Conservation (phyloP, 768 basidiomycete genomes). For the Boletus fagicola region DNA sequence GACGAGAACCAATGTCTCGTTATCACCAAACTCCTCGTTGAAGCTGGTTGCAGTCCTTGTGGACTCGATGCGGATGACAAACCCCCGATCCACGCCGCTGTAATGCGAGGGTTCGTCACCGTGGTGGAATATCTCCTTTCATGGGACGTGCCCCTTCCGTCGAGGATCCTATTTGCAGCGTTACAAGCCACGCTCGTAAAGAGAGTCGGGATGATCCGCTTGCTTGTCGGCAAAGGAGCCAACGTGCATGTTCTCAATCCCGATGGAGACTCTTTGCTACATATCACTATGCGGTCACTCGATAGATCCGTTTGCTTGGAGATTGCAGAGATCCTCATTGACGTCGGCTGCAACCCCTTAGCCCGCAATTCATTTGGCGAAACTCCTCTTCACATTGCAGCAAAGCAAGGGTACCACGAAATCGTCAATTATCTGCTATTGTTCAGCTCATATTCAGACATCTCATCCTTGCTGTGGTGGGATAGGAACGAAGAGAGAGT, state of each 20-base stretch:
- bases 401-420: too few species aligned
- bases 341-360: neutral
- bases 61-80: neutral
- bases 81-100: neutral
- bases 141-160: neutral
- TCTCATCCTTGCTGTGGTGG: neutral
- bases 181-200: neutral
- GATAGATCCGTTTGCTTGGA: neutral
- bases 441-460: neutral
- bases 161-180: neutral
- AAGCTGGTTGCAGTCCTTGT: neutral
- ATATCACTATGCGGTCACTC: neutral
- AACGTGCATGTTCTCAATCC: neutral
- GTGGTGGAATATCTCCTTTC: neutral
- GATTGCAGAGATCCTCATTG: neutral
- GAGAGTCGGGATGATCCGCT: constrained; percentile 1
- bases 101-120: neutral
- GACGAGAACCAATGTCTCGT: constrained; percentile 5
- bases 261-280: neutral
- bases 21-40: neutral
- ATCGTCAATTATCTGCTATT: too few species aligned
- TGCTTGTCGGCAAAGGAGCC: constrained; percentile 1
- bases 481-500: too few species aligned
- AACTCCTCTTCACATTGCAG: neutral
- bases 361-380: neutral